Evolutionary conservation across 2,329 filamentous ascomycete species (phyloP).

Genomic region (Colletotrichum sp.): DNA sequence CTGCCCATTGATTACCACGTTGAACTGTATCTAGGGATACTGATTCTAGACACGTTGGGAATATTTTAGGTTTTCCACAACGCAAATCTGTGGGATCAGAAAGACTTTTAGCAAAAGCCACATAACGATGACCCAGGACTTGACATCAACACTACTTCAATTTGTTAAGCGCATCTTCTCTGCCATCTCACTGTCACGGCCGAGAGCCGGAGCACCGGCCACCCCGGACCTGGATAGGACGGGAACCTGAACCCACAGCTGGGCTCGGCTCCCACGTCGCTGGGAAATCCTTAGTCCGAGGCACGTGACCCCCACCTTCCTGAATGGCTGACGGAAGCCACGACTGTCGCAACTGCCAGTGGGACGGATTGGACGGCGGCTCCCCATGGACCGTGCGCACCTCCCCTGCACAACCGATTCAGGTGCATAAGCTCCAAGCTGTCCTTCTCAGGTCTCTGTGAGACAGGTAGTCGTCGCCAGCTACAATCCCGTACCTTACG

Average conservation of each 20-base stretch:
- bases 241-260: neutral
- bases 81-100: neutral
- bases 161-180: neutral
- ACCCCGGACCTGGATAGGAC: neutral
- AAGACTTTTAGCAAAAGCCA: neutral
- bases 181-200: neutral
- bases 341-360: neutral
- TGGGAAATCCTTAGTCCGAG: constrained; percentile 15
- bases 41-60: neutral
- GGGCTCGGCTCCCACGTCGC: neutral
- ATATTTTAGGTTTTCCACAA: neutral
- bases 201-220: neutral
- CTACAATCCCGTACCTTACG: constrained; percentile 5
- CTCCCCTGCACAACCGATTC: constrained; percentile 17
- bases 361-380: constrained; percentile 4
- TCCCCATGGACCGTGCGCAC: constrained; percentile 13
- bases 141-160: neutral
- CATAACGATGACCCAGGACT: neutral
- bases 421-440: constrained; percentile 47
- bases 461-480: constrained; percentile 19
- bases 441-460: constrained; percentile 37
- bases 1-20: neutral
- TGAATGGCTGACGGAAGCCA: neutral
- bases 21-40: neutral
- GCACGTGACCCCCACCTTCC: constrained; percentile 6